A percentile compares a stretch with the other conserved stretches of the same genome.
Evolutionary conservation across 2,329 filamentous ascomycete species (phyloP).

Genomic region (Penicillium sp.): DNA sequence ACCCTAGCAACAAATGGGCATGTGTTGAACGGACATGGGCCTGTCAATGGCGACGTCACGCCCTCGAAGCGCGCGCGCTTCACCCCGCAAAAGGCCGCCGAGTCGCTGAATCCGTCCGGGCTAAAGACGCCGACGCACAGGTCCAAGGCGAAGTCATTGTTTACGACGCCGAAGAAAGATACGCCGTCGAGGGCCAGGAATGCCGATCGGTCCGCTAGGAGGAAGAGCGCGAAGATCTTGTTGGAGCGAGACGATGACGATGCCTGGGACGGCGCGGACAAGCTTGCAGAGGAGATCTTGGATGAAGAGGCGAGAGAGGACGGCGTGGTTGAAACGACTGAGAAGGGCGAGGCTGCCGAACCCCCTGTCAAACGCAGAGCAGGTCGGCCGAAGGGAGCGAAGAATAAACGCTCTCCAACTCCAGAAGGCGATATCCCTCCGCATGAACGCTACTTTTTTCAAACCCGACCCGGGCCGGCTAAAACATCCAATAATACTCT

Average conservation of each 20-base stretch:
- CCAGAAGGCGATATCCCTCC: conserved; percentile 77
- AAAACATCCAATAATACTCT: conserved; percentile 88
- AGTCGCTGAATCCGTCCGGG: conserved; percentile 30
- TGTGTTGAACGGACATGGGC: conserved; percentile 20
- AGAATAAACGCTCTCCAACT: conserved; percentile 66
- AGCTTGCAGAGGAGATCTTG: conserved; percentile 65
- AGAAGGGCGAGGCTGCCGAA: conserved; percentile 37
- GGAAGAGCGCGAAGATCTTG: conserved; percentile 75
- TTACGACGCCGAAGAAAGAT: conserved; percentile 37
- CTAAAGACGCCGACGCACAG: conserved; percentile 36
- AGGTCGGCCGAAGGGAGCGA: conserved; percentile 53
- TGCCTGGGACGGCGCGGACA: conserved; percentile 61
- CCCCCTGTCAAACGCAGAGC: conserved; percentile 49
- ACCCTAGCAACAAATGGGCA: background rate
- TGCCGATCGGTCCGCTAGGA: conserved; percentile 78
- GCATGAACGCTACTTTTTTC: conserved; percentile 89
- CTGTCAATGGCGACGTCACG: conserved; percentile 25
- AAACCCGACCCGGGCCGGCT: conserved; percentile 75
- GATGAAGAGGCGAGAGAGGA: conserved; percentile 41
- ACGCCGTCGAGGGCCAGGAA: conserved; percentile 66
- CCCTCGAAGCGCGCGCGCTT: conserved; percentile 25
- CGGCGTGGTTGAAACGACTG: conserved; percentile 28
- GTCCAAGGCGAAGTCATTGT: conserved; percentile 33
- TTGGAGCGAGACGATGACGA: conserved; percentile 73
- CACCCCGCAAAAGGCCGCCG: conserved; percentile 30